Evolutionary conservation across 371 early-diverging fungal species (phyloP).

Genomic region (Chytridium lagenaria): DNA sequence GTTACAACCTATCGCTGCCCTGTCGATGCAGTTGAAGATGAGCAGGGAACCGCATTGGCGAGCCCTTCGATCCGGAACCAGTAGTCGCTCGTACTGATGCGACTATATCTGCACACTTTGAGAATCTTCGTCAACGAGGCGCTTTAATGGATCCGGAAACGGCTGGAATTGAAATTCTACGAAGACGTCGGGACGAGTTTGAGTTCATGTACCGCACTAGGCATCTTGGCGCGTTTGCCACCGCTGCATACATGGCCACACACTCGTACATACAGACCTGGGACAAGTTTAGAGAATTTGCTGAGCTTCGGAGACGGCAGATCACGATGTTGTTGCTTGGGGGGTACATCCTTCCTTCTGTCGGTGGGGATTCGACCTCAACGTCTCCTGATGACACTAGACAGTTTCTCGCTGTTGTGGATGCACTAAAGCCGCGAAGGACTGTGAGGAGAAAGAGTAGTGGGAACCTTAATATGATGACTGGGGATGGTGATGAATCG

Average conservation of each 20-base stretch:
- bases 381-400: not conserved
- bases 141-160: not conserved
- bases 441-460: not conserved
- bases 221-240: conserved; percentile 10
- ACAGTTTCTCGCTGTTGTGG: conserved; percentile 1
- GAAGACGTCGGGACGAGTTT: not conserved
- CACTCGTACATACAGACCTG: not conserved
- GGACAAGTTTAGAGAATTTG: not conserved
- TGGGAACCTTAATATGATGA: not conserved
- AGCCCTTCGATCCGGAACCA: not conserved
- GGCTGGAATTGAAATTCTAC: not conserved
- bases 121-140: not conserved
- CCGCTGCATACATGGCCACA: not conserved
- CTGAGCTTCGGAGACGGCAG: not conserved
- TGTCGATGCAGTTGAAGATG: not conserved
- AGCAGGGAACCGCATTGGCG: not conserved
- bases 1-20: conserved; percentile 7
- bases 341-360: not conserved
- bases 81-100: not conserved
- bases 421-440: not conserved
- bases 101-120: not conserved
- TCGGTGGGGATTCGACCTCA: not conserved
- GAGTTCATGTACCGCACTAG: not conserved
- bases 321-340: not conserved
- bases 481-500: not conserved